Base-by-base conservation (phyloP, 2,329 filamentous ascomycete species). In the Talaromyces sp. region DNA sequence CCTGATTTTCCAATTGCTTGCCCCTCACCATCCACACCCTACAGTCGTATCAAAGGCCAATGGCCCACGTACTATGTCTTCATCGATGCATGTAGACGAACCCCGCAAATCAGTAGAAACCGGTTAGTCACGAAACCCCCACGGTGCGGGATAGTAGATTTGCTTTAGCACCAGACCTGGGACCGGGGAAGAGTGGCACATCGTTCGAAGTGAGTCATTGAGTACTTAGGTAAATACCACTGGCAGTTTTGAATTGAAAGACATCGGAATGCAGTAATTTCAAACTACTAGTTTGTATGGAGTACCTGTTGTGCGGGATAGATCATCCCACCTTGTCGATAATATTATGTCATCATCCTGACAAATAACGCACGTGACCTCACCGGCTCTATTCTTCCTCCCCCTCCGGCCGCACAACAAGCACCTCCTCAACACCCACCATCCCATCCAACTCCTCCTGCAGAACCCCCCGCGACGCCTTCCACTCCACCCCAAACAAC, bases 401-500 rank as follows among this genome's bases (percentile, higher is more conserved):
- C 1, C 48, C 64, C 11, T 51, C 60, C 5, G 69, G 73, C 19
- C 62, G 63, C 13, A 74, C 67, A 46, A 77, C 69, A 22, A 66
- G 69, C 53, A 76, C 64, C 9, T 65, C 64, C 37, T 77, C 56
- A 28, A 70, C 70, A 3, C 73, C 66, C 0, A 66, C 63, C 57
- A 76, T 65, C 4, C 64, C 64, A 21, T 77, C 54, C 25, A 70
- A 70, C 5, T 75, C 66, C 0, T 66, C 62, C 54, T 77, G 70
- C 37, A 86, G 54, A 1, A 80, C 67, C 5, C 60, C 63, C 58
- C 71, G 73, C 0, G 81, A 83, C 35, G 71, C 66, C 57, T 73
- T 67, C 84, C 84, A 86, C 11, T 76, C 70, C 25, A 86, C 81
- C 0, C 69, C 71, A 65, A 86, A 86, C 35, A 80, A 67, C 0